Base-by-base conservation (phyloP, 139 green algal genomes). In the Trebouxia sp. region DNA sequence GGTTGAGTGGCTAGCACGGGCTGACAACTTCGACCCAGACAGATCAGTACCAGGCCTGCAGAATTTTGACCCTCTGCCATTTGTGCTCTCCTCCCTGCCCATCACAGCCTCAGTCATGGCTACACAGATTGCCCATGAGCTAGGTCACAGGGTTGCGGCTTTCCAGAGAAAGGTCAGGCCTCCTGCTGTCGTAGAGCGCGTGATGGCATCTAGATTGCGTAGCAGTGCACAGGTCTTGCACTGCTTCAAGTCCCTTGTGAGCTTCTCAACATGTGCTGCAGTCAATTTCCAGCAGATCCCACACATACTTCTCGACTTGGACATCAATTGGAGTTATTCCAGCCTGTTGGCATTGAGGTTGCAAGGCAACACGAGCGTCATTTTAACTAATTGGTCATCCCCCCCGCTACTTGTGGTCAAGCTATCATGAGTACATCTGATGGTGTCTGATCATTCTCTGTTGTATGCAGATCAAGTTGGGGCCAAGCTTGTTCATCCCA, bases 61-160 rank as follows among this genome's bases (percentile, higher is more conserved):
- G 17, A 80, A 82, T 37, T 93, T 88, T 78, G 91, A 98, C 81
- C 88, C 95, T 11, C 39, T 87, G 11, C 82, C 90, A 26, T 97
- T 94, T 82, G 80, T 98, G 30, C 42, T 86, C 22, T 91, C 89
- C 8, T 86, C 94, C 6, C 35, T 96, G 41, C 82, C 81, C 62
- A 92, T 94, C 75, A 85, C 87, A 28, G 42, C 82, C 38, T 78
- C 78, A 17, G 58, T 96, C 26, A 72, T 96, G 22, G 82, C 81
- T 24, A 83, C 92, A 6, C 92, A 95, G 79, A 45, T 92, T 22
- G 67, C 83, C 10, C 96, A 99, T 83, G 96, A 99, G 83, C 14
- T 96, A 2, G 94, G 89, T 30, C 94, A 97, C 76, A 47, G 79
- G 17, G 65, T 87, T 28, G 86, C 85, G 6, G 92, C 92, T 14